These are phyloP conservation scores for Glarea lozoyensis DNA, from an alignment of 495 filamentous ascomycete species.

Conservation along the genomic window DNA sequence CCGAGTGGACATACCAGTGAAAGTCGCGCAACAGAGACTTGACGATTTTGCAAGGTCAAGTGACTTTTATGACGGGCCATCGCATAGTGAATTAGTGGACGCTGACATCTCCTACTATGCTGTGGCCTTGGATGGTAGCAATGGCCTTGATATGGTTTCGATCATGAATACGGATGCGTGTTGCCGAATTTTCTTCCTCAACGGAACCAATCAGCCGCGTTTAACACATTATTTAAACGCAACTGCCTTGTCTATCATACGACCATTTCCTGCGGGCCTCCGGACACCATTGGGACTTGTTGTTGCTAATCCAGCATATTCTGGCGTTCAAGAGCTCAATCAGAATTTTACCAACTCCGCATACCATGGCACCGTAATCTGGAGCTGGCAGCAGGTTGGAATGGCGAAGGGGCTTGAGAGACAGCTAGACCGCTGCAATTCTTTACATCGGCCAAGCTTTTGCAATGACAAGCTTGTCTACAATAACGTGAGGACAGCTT, in stretches of 20 bases:
- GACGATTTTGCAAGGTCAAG: constrained; percentile 33
- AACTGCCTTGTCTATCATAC: constrained; percentile 44
- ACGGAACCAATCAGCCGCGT: constrained; percentile 48
- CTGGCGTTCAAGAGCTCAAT: constrained; percentile 35
- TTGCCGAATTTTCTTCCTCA: constrained; percentile 55
- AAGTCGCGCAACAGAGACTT: constrained; percentile 35
- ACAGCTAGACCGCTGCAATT: constrained; percentile 35
- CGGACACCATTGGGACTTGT: constrained; percentile 47
- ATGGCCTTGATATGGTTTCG: constrained; percentile 39
- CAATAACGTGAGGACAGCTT: constrained; percentile 42
- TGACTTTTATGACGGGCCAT: constrained; percentile 32
- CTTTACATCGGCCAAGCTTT: constrained; percentile 29
- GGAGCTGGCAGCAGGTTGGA: constrained; percentile 59
- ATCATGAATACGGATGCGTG: constrained; percentile 59
- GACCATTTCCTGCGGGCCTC: constrained; percentile 50
- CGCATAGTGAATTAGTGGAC: constrained; percentile 31
- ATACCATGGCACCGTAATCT: constrained; percentile 60
- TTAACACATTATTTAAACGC: constrained; percentile 46
- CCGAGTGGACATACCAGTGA: constrained; percentile 34
- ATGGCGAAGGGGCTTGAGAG: constrained; percentile 48
- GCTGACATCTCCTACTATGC: constrained; percentile 43
- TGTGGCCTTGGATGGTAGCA: constrained; percentile 44
- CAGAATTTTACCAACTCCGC: constrained; percentile 45
- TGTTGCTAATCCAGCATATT: constrained; percentile 55
- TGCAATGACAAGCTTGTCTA: constrained; percentile 38